Conservation (phyloP, 2,329 filamentous ascomycete genomes). For the Onygenales sp. region DNA sequence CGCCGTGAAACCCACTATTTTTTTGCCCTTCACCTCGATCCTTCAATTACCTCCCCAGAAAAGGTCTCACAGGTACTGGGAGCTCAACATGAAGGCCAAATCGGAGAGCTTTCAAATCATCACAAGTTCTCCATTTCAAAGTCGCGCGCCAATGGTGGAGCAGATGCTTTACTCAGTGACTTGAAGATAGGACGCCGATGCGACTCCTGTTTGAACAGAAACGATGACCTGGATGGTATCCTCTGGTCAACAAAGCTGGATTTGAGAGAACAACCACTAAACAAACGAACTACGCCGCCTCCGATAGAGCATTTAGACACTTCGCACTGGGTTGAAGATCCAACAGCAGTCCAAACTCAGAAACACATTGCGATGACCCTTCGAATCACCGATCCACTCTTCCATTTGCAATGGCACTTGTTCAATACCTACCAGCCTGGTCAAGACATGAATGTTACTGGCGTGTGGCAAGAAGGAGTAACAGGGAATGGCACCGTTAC, state of each 20-base stretch:
- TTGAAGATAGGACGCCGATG: slow-evolving; percentile 45
- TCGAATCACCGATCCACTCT: slow-evolving; percentile 81
- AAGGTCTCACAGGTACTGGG: slow-evolving; percentile 62
- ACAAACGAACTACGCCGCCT: slow-evolving; percentile 39
- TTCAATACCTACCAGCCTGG: slow-evolving; percentile 72
- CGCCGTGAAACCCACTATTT: slow-evolving; percentile 79
- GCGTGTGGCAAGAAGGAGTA: slow-evolving; percentile 80
- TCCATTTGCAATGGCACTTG: slow-evolving; percentile 90
- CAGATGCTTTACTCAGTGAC: slow-evolving; percentile 41
- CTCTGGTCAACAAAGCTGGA: slow-evolving; percentile 72
- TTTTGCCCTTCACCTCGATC: slow-evolving; percentile 78
- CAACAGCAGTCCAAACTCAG: slow-evolving; percentile 25
- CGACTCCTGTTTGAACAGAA: slow-evolving; percentile 27
- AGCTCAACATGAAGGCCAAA: slow-evolving; percentile 67
- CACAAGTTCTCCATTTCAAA: slow-evolving; percentile 71
- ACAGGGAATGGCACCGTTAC: slow-evolving; percentile 84
- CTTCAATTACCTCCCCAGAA: slow-evolving; percentile 46
- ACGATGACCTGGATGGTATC: slow-evolving; percentile 60
- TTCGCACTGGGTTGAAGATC: slow-evolving; percentile 6
- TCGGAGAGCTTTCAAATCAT: slow-evolving; percentile 70
- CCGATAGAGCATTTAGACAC: background rate
- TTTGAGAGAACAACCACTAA: slow-evolving; percentile 51
- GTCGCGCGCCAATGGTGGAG: slow-evolving; percentile 33
- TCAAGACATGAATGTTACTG: slow-evolving; percentile 94
- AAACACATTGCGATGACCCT: slow-evolving; percentile 57